Base-by-base conservation (phyloP, 139 green algal species). In the Axilococcus clingmanii region DNA sequence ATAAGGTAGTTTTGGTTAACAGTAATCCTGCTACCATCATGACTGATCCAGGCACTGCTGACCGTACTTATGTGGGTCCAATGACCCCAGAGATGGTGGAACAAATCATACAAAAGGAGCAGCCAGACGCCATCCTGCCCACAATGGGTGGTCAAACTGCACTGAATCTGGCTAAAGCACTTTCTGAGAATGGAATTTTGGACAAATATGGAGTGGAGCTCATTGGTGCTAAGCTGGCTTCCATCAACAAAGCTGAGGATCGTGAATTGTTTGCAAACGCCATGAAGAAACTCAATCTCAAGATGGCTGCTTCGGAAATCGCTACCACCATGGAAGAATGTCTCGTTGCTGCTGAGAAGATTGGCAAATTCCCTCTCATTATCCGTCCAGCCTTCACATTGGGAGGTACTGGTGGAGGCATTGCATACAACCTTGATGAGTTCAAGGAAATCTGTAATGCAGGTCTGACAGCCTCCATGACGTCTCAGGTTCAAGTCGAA, bases 21-120 rank as follows among this genome's bases (percentile, higher is more conserved):
- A 94, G 80, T 53, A 99, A 99, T 74, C 93, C 93, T 24, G 92
- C 92, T 19, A 99, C 93, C 33, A 99, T 99, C 68, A 99, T 99
- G 93, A 99, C 92, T 2, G 93, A 99, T 65, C 93, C 93, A 7
- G 87, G 78, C 38, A 97, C 91, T 40, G 93, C 92, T 2, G 86
- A 96, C 49, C 70, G 87, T 40, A 99, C 92, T 3, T 98, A 97
- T 71, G 81, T 99, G 20, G 83, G 91, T 3, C 93, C 93, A 40
- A 99, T 99, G 93, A 99, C 84, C 1, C 76, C 81, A 15, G 83
- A 91, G 59, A 70, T 93, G 40, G 76, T 90, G 16, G 86, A 94
- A 68, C 74, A 88, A 27, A 93, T 95, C 46, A 49, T 81, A 19
- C 53, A 40, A 0, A 77, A 74, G 79, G 92, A 98, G 71, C 66